Evolutionary conservation across 768 basidiomycete species (phyloP).

Genomic region (Boletus speciosus): DNA sequence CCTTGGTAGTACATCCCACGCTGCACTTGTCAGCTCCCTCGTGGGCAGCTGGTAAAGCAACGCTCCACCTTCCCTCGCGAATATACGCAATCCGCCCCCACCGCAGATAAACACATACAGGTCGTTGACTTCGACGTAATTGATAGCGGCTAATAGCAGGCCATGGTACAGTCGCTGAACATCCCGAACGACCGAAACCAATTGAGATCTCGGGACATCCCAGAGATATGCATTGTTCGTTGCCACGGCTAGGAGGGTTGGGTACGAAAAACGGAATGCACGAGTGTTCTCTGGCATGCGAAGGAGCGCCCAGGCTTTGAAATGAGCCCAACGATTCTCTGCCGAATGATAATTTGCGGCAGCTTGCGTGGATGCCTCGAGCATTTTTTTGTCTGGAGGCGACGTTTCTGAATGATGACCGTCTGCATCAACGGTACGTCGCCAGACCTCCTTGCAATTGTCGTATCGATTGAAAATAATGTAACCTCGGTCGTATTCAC

Average conservation of each 20-base stretch:
- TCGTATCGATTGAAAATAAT: constrained; percentile 63
- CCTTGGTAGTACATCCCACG: constrained; percentile 33
- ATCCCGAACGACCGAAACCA: constrained; percentile 40
- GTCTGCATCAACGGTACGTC: constrained; percentile 38
- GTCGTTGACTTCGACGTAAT: constrained; percentile 64
- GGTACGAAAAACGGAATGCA: constrained; percentile 69
- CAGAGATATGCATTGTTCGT: constrained; percentile 50
- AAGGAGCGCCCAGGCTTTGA: constrained; percentile 61
- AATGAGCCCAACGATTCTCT: constrained; percentile 43
- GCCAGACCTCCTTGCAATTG: constrained; percentile 70
- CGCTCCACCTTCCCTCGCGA: constrained; percentile 44
- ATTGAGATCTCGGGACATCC: constrained; percentile 51
- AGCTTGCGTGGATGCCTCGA: constrained; percentile 21
- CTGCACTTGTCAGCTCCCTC: constrained; percentile 32
- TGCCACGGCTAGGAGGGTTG: constrained; percentile 54
- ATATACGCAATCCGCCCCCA: constrained; percentile 46
- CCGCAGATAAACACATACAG: constrained; percentile 61
- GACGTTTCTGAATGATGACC: constrained; percentile 23
- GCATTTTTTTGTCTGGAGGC: constrained; percentile 33
- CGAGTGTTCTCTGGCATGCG: constrained; percentile 38
- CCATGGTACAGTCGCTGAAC: constrained; percentile 13
- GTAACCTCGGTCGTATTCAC: constrained; percentile 71
- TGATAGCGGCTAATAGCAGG: constrained; percentile 37
- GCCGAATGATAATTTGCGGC: constrained; percentile 8
- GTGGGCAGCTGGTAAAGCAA: constrained; percentile 44